Evolutionary conservation across 2,329 filamentous ascomycete species (phyloP).

Genomic region (Leptodontidium sp.): DNA sequence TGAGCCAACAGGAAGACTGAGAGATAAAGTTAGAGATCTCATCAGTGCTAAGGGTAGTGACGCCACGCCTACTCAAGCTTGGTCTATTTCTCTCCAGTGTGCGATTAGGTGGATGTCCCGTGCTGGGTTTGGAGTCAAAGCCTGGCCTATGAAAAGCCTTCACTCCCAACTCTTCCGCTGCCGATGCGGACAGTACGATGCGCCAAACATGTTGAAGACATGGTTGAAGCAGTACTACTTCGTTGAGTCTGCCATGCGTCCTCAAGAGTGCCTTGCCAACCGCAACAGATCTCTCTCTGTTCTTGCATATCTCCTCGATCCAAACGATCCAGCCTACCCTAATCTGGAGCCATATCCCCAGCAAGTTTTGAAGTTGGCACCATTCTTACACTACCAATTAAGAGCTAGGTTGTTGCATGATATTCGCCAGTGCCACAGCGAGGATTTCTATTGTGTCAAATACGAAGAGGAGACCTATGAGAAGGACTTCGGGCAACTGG

Average conservation of each 20-base stretch:
- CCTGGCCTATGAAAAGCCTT: not conserved
- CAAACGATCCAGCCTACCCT: not conserved
- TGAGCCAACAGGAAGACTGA: not conserved
- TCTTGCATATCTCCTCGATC: conserved; percentile 2
- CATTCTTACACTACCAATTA: conserved; percentile 9
- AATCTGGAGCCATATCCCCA: conserved; percentile 4
- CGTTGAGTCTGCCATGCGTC: conserved; percentile 5
- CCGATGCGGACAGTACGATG: conserved; percentile 6
- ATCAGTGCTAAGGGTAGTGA: not conserved
- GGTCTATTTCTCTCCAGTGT: not conserved
- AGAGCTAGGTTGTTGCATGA: conserved; percentile 5
- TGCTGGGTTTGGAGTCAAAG: not conserved
- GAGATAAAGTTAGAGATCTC: not conserved
- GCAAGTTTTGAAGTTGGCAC: not conserved
- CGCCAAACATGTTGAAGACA: conserved; percentile 7
- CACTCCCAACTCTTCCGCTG: not conserved
- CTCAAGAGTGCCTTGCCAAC: not conserved
- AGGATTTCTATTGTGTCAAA: conserved; percentile 6
- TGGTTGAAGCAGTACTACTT: conserved; percentile 8
- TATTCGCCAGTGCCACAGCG: not conserved
- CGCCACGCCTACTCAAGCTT: not conserved
- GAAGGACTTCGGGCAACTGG: conserved; percentile 7
- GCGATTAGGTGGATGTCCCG: not conserved
- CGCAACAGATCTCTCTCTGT: conserved; percentile 10
- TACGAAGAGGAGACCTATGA: conserved; percentile 2